These are phyloP conservation scores for Acer negundo DNA, from an alignment of 345 rosid species.

Conservation along the genomic window DNA sequence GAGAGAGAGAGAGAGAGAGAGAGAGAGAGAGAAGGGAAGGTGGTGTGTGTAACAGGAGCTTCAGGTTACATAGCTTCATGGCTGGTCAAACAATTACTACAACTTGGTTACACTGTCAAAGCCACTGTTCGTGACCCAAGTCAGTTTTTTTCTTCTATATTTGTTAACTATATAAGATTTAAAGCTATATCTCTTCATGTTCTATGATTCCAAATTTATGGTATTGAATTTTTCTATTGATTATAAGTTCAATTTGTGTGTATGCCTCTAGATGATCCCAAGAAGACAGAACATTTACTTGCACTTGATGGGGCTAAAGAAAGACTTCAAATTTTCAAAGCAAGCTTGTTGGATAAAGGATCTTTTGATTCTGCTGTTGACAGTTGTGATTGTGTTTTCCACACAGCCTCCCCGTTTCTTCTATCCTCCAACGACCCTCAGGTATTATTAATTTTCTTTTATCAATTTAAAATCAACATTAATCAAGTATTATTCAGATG, in stretches of 20 bases:
- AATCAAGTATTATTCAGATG: background rate
- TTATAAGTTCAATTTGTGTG: too few species aligned
- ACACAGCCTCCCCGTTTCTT: conserved; percentile 53
- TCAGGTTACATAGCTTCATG: conserved; percentile 56
- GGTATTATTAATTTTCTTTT: conserved; percentile 16
- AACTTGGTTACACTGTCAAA: conserved; percentile 45
- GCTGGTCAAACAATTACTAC: conserved; percentile 50
- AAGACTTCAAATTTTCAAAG: conserved; percentile 33
- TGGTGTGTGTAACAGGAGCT: conserved; percentile 54
- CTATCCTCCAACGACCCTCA: conserved; percentile 34
- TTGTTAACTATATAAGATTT: too few species aligned
- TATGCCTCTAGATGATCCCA: conserved; percentile 34
- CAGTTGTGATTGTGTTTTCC: conserved; percentile 65
- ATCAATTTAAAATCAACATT: background rate
- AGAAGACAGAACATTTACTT: conserved; percentile 36
- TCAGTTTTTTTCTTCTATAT: conserved; percentile 14
- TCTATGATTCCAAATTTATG: too few species aligned
- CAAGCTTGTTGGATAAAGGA: conserved; percentile 33
- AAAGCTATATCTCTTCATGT: too few species aligned
- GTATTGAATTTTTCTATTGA: too few species aligned
- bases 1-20: conserved; percentile 17
- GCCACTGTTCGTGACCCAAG: conserved; percentile 54
- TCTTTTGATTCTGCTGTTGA: conserved; percentile 37
- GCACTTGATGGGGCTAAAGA: conserved; percentile 39
- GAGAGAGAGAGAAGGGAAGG: conserved; percentile 32